Evolutionary conservation across 2,329 filamentous ascomycete species (phyloP), one percentile per base, ranked within the genome.

Genomic region (Fusarium redolens): DNA sequence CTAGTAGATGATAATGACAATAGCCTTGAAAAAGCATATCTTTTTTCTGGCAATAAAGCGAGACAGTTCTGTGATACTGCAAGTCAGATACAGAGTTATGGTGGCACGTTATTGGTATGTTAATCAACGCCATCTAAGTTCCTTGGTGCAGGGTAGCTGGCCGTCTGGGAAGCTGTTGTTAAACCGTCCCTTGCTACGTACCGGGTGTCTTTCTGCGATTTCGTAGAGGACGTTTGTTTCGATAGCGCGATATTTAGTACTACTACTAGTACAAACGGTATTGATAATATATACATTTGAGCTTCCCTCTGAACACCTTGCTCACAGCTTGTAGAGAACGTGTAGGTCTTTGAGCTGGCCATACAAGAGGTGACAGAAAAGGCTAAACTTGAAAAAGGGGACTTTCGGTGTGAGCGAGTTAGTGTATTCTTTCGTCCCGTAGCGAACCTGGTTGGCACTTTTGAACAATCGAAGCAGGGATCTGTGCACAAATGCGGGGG

Each of bases 361-460:
- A 25, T 25, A 25, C 25, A 25, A 25, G 28, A 28, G 28, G 1
- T 18, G 47, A 33, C n/a, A 51, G 5, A 51, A 51, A 51, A 2
- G 1, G 0, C n/a, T 22, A 4, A 33, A 5, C 30, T 4, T 17
- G 0, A 6, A 0, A 2, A 11, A 1, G 1, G 0, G 0, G 14
- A 0, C 0, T 0, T 0, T 6, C 0, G 4, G 13, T 9, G 3
- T 2, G 1, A 2, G 2, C 2, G 0, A 10, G n/a, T 37, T 52
- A 52, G 48, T 20, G 22, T 1, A 25, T 52, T 37, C 50, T 37
- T 20, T 28, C 13, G 3, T 0, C 20, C 9, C 18, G 0, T 0
- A 2, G 1, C 5, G 12, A 33, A 13, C 17, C 12, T 28, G 14
- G 10, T 31, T 31, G 50, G 50, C 33, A 54, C 50, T 54, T 54